Evolutionary conservation across 225 moss, liverwort and hornwort species (phyloP).

Genomic region (Polytrichum formosum): DNA sequence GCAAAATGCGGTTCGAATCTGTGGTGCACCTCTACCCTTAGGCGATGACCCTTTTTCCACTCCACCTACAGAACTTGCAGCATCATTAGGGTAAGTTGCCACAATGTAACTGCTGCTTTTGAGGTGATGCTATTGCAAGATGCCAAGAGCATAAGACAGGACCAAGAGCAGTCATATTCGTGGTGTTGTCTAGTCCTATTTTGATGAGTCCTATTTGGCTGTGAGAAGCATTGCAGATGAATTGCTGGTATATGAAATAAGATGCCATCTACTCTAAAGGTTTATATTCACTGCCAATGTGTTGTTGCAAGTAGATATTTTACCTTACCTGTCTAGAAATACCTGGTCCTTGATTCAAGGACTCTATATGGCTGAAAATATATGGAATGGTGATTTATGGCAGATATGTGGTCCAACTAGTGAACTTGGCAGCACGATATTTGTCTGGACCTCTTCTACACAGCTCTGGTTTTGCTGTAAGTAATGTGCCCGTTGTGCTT

Average conservation of each 20-base stretch:
- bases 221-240: too few species aligned
- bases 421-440: slow-evolving; percentile 83
- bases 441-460: slow-evolving; percentile 86
- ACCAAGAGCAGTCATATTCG: neutral
- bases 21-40: slow-evolving; percentile 61
- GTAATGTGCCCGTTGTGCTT: slow-evolving; percentile 17
- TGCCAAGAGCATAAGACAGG: neutral
- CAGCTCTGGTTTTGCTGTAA: slow-evolving; percentile 95
- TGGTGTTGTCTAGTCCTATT: too few species aligned
- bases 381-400: neutral
- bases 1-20: slow-evolving; percentile 66
- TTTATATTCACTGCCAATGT: too few species aligned
- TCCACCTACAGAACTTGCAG: slow-evolving; percentile 76
- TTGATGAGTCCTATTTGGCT: too few species aligned
- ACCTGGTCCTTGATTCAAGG: too few species aligned
- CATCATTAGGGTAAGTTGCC: slow-evolving; percentile 77
- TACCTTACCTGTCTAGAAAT: too few species aligned
- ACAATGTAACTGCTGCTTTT: neutral
- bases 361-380: too few species aligned
- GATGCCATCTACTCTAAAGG: too few species aligned
- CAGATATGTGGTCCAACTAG: slow-evolving; percentile 92
- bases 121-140: neutral
- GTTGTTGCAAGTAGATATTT: too few species aligned
- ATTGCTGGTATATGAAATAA: too few species aligned
- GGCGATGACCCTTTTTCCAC: slow-evolving; percentile 79